Evolutionary conservation across 768 basidiomycete genomes (phyloP), one percentile per base, ranked within the genome.

Genomic region (Gelatoporia subvermispora): DNA sequence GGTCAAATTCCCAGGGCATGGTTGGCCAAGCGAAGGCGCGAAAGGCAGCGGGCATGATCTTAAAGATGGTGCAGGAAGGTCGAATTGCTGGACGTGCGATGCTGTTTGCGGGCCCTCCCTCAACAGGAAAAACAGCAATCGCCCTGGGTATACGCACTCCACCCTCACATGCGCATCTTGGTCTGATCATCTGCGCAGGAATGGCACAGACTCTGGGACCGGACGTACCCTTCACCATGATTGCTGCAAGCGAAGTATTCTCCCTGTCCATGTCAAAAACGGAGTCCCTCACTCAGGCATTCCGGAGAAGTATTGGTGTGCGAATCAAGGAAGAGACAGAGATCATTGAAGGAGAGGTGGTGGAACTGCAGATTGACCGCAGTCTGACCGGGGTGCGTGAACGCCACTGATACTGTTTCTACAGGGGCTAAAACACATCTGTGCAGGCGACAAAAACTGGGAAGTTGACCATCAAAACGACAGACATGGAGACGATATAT

Each of bases 401-500:
- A 11, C 18, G 9, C 35, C 38, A 25, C 22, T 39, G 16, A 8
- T 10, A 22, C 34, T 24, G 3, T 2, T 16, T 4, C 15, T 39
- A 7, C 40, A 15, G 20, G 17, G 21, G 3, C 18, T 50, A 11
- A 5, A n/a, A 22, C 24, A 35, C 8, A 47, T 23, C 45, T 24
- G n/a, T 36, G 34, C 58, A 96, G 94, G 92, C 94, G 0, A 96
- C 93, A 3, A 98, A 97, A 71, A 97, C 96, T 2, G 96, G 95
- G 2, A 94, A 96, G 65, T 67, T 98, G 51, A 98, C 96, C 0
- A 88, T 99, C 60, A 98, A 98, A 69, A 95, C 93, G 13, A 96
- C 93, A 2, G 95, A 98, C 66, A 98, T 99, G 96, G 96, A 98
- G 72, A 98, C 96, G 4, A 87, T 99, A 25, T 99, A 99, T 64